Percentiles rank a stretch among this genome's conserved stretches.
These are phyloP conservation scores for Pichia sorboxylosa DNA, from an alignment of 1,139 yeast species.

Conservation along the genomic window DNA sequence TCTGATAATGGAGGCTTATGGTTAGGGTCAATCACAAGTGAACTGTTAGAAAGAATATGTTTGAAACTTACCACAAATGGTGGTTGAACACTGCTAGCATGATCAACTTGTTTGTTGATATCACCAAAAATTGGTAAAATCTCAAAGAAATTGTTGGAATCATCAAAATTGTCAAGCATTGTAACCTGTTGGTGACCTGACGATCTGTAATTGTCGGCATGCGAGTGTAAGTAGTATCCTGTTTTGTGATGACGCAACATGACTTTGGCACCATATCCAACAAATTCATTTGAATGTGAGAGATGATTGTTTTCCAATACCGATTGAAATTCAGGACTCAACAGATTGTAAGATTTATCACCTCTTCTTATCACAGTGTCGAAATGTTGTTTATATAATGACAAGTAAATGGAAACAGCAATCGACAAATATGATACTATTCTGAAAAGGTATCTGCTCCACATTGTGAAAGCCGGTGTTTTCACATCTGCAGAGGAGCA, in stretches of 20 bases:
- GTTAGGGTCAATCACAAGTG: conserved; percentile 43
- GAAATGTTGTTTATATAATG: conserved; percentile 41
- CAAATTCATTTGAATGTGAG: conserved; percentile 34
- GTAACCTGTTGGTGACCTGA: conserved; percentile 62
- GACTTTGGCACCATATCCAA: conserved; percentile 54
- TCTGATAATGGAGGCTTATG: conserved; percentile 68
- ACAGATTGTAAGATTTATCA: conserved; percentile 33
- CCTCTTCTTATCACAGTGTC: conserved; percentile 35
- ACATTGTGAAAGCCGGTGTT: conserved; percentile 25
- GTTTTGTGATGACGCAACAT: conserved; percentile 54
- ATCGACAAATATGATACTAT: conserved; percentile 29
- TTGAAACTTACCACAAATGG: conserved; percentile 46
- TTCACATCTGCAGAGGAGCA: conserved; percentile 43
- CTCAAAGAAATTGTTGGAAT: conserved; percentile 53
- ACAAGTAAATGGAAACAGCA: conserved; percentile 41
- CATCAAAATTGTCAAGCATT: conserved; percentile 39
- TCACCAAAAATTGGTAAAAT: conserved; percentile 30
- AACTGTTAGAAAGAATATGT: conserved; percentile 50
- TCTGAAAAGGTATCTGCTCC: conserved; percentile 27
- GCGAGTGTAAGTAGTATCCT: conserved; percentile 63
- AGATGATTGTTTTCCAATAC: conserved; percentile 34
- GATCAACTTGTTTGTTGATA: conserved; percentile 13
- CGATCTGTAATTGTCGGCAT: conserved; percentile 36
- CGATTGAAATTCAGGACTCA: conserved; percentile 51
- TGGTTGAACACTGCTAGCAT: conserved; percentile 32